Conservation (phyloP, 768 basidiomycete species). For the Pulveroboletus sp. region DNA sequence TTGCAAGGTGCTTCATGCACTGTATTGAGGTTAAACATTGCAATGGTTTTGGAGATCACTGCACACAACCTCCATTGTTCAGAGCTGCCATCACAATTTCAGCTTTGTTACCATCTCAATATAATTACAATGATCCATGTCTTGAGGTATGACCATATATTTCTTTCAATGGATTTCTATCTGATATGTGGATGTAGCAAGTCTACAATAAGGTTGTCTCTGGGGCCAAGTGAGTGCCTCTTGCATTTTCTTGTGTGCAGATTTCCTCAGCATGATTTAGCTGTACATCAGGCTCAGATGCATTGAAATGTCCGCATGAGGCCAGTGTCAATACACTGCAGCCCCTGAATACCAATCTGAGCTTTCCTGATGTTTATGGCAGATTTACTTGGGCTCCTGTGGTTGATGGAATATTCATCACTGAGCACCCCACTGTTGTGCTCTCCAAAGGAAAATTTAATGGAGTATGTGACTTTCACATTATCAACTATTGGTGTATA, state of each 20-base stretch:
- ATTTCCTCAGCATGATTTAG: background rate
- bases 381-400: conserved; percentile 8
- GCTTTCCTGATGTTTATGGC: background rate
- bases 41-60: too few species aligned
- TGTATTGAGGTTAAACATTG: too few species aligned
- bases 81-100: too few species aligned
- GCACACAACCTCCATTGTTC: too few species aligned
- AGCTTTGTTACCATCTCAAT: too few species aligned
- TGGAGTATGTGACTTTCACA: conserved; percentile 1
- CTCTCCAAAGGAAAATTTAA: conserved; percentile 2
- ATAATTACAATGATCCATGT: too few species aligned
- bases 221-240: background rate
- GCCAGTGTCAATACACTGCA: background rate
- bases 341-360: background rate
- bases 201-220: conserved; percentile 1
- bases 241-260: too few species aligned
- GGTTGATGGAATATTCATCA: conserved; percentile 3
- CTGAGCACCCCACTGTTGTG: conserved; percentile 1
- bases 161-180: too few species aligned
- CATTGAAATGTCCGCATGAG: conserved; percentile 6
- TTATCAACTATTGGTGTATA: too few species aligned
- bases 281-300: conserved; percentile 1
- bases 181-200: background rate
- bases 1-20: too few species aligned
- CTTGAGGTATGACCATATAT: too few species aligned